A percentile compares a stretch with the other conserved stretches of the same genome.
These are phyloP conservation scores for Solanum acaule DNA, from an alignment of 257 asterid species.

Conservation along the genomic window DNA sequence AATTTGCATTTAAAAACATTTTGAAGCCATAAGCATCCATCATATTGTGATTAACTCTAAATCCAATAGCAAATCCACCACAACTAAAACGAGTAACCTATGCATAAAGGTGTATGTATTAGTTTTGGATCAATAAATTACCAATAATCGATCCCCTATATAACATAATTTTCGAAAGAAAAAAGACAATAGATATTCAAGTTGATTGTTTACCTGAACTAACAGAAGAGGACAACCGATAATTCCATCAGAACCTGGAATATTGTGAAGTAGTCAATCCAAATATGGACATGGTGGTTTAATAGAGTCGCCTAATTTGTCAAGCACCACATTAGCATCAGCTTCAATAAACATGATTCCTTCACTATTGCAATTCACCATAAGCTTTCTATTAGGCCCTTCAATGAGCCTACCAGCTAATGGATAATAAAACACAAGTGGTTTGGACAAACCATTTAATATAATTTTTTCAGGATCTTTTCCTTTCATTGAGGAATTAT, in stretches of 20 bases:
- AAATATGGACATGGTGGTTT: background rate
- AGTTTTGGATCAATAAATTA: no score
- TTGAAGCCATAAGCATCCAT: background rate
- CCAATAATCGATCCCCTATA: no score
- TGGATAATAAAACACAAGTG: background rate
- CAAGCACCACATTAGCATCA: no score
- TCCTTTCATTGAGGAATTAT: background rate
- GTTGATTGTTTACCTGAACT: background rate
- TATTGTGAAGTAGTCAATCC: background rate
- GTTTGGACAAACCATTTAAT: no score
- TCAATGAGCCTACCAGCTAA: background rate
- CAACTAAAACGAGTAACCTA: background rate
- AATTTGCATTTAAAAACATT: conserved; percentile 8
- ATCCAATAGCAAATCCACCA: conserved; percentile 13
- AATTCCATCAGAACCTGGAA: background rate
- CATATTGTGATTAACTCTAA: conserved; percentile 8
- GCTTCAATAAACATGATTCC: no score
- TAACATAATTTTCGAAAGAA: no score
- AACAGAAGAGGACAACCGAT: background rate
- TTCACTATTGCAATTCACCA: no score
- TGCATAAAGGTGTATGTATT: background rate
- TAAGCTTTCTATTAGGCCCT: no score
- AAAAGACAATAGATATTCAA: background rate
- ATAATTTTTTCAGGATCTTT: background rate
- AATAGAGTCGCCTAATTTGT: background rate